A percentile compares a stretch with the other conserved stretches of the same genome.
phyloP scores from a whole-genome alignment of 768 basidiomycete species.

The Serendipita sp. region DNA sequence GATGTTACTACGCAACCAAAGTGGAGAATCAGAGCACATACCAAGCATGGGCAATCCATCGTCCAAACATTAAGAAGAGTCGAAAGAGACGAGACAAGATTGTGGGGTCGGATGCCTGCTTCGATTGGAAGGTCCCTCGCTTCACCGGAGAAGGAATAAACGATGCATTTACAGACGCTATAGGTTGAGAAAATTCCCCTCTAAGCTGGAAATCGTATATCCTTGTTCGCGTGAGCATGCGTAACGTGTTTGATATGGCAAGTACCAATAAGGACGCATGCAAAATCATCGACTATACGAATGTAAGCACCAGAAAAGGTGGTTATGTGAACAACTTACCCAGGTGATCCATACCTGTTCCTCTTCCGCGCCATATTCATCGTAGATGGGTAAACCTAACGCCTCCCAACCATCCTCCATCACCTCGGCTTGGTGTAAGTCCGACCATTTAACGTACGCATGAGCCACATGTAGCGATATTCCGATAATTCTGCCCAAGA shows the following conservation, averaged over 20 bases:
- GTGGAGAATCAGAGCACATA: conserved; percentile 21
- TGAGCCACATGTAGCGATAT: conserved; percentile 51
- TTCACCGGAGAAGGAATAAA: conserved; percentile 5
- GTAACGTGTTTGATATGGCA: conserved; percentile 44
- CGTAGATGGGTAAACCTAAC: conserved; percentile 37
- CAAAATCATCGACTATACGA: conserved; percentile 11
- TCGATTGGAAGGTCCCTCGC: background rate
- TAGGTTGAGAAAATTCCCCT: background rate
- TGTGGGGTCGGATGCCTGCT: background rate
- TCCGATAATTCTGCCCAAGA: conserved; percentile 50
- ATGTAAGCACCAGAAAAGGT: background rate
- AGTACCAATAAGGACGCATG: conserved; percentile 35
- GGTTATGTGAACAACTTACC: conserved; percentile 27
- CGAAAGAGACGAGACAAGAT: background rate
- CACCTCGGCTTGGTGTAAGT: conserved; percentile 39
- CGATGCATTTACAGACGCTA: background rate
- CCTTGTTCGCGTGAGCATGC: conserved; percentile 53
- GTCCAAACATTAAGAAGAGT: conserved; percentile 1
- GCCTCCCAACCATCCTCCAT: conserved; percentile 68
- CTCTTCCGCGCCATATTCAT: conserved; percentile 25
- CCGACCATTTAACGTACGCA: conserved; percentile 44
- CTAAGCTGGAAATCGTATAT: conserved; percentile 46
- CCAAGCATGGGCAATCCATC: background rate
- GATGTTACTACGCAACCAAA: conserved; percentile 40
- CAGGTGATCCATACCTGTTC: conserved; percentile 56